A percentile compares a stretch with the other conserved stretches of the same genome.
These are phyloP conservation scores for Monilinia fructigena DNA, from an alignment of 2,329 filamentous ascomycete genomes.

Conservation along the genomic window DNA sequence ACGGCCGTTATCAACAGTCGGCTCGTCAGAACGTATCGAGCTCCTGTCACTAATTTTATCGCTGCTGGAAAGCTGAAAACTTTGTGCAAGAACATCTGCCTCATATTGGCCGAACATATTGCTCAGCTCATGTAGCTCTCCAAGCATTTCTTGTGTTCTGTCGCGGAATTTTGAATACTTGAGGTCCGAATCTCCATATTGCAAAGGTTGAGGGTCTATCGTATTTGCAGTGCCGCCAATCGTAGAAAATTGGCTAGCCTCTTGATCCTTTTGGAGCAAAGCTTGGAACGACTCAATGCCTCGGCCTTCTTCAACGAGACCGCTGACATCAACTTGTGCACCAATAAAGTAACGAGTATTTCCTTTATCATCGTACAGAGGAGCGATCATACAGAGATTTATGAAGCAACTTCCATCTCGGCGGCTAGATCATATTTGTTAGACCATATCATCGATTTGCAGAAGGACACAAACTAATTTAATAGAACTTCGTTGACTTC, in stretches of 20 bases:
- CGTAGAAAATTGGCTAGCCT: too few species aligned
- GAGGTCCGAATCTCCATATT: slow-evolving; percentile 24
- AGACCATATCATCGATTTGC: background rate
- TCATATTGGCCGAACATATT: slow-evolving; percentile 69
- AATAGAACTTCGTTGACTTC: slow-evolving; percentile 71
- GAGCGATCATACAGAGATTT: slow-evolving; percentile 63
- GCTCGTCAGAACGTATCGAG: slow-evolving; percentile 26
- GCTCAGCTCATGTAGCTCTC: slow-evolving; percentile 61
- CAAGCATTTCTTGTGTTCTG: slow-evolving; percentile 43
- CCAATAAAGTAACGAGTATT: slow-evolving; percentile 62
- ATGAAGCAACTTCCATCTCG: slow-evolving; percentile 65
- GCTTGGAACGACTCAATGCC: slow-evolving; percentile 57
- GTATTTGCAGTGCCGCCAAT: background rate
- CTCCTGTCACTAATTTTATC: slow-evolving; percentile 40
- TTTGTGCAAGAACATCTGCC: slow-evolving; percentile 58
- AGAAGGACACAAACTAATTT: slow-evolving; percentile 52
- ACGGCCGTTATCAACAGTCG: slow-evolving; percentile 26
- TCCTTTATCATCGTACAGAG: slow-evolving; percentile 60
- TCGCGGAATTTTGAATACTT: slow-evolving; percentile 20
- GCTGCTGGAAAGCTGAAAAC: slow-evolving; percentile 49
- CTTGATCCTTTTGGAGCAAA: slow-evolving; percentile 42
- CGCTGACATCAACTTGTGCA: slow-evolving; percentile 61
- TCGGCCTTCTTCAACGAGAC: slow-evolving; percentile 56
- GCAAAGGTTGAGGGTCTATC: background rate
- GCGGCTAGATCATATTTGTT: slow-evolving; percentile 40